Evolutionary conservation across 768 basidiomycete species (phyloP).

Genomic region (Mycena polygramma): DNA sequence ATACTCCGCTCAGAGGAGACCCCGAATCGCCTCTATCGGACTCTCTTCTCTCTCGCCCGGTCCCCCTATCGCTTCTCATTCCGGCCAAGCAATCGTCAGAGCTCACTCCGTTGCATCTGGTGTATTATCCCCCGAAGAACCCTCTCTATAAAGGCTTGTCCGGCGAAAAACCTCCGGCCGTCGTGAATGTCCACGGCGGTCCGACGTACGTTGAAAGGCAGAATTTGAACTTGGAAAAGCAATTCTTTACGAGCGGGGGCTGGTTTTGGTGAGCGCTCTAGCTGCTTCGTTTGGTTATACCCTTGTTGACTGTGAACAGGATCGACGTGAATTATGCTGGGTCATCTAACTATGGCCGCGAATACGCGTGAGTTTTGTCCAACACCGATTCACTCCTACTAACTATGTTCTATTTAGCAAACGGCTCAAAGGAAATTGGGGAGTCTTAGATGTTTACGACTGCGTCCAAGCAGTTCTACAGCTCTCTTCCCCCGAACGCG

Average conservation of each 20-base stretch:
- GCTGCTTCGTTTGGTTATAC: no score
- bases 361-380: constrained; percentile 51
- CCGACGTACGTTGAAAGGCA: constrained; percentile 59
- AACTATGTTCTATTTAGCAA: constrained; percentile 31
- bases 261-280: constrained; percentile 59
- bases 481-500: constrained; percentile 50
- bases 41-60: constrained; percentile 38
- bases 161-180: constrained; percentile 64
- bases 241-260: constrained; percentile 67
- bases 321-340: constrained; percentile 74
- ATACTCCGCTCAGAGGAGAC: background rate
- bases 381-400: background rate
- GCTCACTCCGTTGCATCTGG: constrained; percentile 56
- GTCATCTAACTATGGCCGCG: constrained; percentile 67
- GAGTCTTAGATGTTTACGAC: constrained; percentile 68
- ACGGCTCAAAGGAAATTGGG: constrained; percentile 69
- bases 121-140: constrained; percentile 68
- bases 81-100: background rate
- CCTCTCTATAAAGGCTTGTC: constrained; percentile 54
- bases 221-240: constrained; percentile 54
- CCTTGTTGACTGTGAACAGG: constrained; percentile 37
- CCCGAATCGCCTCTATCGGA: constrained; percentile 40
- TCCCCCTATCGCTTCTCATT: constrained; percentile 25
- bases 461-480: constrained; percentile 56
- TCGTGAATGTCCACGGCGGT: constrained; percentile 68